phyloP scores from a whole-genome alignment of 768 basidiomycete genomes.

The Cystofilobasidium macerans region DNA sequence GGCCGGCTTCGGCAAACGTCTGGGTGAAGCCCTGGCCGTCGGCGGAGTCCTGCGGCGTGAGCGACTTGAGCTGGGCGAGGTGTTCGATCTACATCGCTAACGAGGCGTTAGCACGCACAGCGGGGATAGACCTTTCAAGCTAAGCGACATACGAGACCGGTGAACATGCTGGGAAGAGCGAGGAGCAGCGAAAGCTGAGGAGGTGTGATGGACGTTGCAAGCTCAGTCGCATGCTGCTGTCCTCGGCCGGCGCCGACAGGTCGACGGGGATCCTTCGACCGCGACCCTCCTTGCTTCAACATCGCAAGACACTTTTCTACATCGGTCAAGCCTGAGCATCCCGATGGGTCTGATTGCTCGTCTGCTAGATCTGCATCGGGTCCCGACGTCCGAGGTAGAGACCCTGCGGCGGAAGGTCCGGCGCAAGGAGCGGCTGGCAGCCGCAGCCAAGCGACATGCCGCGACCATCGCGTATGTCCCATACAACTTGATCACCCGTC shows the following conservation, averaged over 20 bases:
- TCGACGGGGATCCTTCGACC: too few relatives aligned
- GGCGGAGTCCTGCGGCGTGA: constrained; percentile 45
- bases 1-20: constrained; percentile 56
- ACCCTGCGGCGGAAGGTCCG: neutral
- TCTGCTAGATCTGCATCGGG: too few relatives aligned
- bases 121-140: too few relatives aligned
- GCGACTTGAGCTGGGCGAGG: constrained; percentile 59
- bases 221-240: too few relatives aligned
- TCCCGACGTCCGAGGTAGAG: constrained; percentile 4
- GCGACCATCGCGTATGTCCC: constrained; percentile 1
- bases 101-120: neutral
- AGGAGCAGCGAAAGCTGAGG: neutral
- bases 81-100: constrained; percentile 64
- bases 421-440: neutral
- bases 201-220: neutral
- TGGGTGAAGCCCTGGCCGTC: constrained; percentile 64
- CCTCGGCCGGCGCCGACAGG: too few relatives aligned
- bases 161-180: constrained; percentile 30
- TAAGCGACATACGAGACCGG: constrained; percentile 33
- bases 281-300: neutral
- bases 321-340: too few relatives aligned
- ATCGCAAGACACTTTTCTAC: too few relatives aligned
- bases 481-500: neutral
- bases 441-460: neutral
- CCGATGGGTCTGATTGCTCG: constrained; percentile 13